These are phyloP conservation scores for Picochlorum costavermella DNA, from an alignment of 139 green algal genomes.

Conservation along the genomic window DNA sequence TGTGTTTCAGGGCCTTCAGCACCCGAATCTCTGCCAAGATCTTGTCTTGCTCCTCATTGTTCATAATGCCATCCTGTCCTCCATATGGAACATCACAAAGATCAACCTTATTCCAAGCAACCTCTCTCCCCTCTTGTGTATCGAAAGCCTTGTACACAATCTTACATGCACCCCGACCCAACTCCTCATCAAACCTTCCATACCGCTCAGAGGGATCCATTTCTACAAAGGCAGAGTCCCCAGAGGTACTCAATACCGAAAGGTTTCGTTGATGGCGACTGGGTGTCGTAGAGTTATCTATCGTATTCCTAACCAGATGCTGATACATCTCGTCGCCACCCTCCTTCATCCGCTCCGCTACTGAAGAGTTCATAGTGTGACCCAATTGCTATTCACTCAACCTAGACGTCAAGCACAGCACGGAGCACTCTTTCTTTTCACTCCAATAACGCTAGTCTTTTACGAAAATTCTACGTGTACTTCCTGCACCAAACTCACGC, in stretches of 20 bases:
- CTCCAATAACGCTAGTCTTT: no score
- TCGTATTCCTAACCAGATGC: no score
- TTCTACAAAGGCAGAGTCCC: slow-evolving; percentile 40
- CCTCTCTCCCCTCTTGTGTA: slow-evolving; percentile 80
- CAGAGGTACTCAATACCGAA: neutral
- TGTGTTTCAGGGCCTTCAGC: slow-evolving; percentile 94
- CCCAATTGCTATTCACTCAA: no score
- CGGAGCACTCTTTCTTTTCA: no score
- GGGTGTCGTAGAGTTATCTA: no score
- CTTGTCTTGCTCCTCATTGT: slow-evolving; percentile 32
- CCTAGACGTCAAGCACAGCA: no score
- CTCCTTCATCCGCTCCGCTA: no score
- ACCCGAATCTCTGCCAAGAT: slow-evolving; percentile 93
- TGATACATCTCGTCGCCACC: no score
- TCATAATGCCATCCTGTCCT: slow-evolving; percentile 31
- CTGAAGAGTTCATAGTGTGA: no score
- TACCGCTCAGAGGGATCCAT: slow-evolving; percentile 58
- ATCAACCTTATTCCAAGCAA: slow-evolving; percentile 97
- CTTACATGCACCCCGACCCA: slow-evolving; percentile 95
- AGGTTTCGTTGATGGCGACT: no score
- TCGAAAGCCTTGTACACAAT: slow-evolving; percentile 98
- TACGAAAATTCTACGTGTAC: no score
- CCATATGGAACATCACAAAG: slow-evolving; percentile 35
- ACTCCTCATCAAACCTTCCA: slow-evolving; percentile 59
- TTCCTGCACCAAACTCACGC: no score